phyloP scores from a whole-genome alignment of 2,329 filamentous ascomycete genomes.

The Penicillium hordei region DNA sequence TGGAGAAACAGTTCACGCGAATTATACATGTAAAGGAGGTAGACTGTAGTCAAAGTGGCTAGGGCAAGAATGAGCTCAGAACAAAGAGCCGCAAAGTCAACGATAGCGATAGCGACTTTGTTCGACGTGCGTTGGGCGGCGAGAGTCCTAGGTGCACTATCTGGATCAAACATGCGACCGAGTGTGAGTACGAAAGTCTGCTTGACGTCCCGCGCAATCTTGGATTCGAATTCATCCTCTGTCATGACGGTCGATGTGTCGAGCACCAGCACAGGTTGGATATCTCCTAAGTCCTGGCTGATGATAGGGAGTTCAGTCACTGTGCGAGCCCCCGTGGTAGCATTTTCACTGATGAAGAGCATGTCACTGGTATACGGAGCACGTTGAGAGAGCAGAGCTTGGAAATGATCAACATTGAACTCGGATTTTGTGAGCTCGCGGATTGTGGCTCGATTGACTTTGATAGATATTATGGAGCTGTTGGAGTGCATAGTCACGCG shows the following conservation, averaged over 20 bases:
- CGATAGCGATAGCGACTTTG: slow-evolving; percentile 32
- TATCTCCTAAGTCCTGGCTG: slow-evolving; percentile 32
- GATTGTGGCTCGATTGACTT: slow-evolving; percentile 21
- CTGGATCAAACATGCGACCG: slow-evolving; percentile 34
- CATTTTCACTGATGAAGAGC: slow-evolving; percentile 32
- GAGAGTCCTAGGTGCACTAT: slow-evolving; percentile 21
- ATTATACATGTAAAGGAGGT: slow-evolving; percentile 31
- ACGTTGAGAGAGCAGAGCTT: slow-evolving; percentile 31
- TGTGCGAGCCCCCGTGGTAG: slow-evolving; percentile 27
- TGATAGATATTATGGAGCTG: slow-evolving; percentile 33
- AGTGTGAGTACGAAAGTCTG: slow-evolving; percentile 35
- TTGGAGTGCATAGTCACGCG: slow-evolving; percentile 35
- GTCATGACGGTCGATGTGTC: slow-evolving; percentile 34
- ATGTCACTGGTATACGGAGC: slow-evolving; percentile 37
- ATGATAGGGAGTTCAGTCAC: slow-evolving; percentile 35
- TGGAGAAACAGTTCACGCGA: slow-evolving; percentile 32
- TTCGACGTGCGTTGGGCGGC: slow-evolving; percentile 25
- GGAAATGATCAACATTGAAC: slow-evolving; percentile 36
- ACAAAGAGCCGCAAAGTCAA: slow-evolving; percentile 29
- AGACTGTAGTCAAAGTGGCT: slow-evolving; percentile 24
- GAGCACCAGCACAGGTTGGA: slow-evolving; percentile 31
- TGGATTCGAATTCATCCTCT: slow-evolving; percentile 27
- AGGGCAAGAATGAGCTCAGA: slow-evolving; percentile 33
- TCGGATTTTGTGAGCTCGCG: slow-evolving; percentile 19
- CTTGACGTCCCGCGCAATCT: slow-evolving; percentile 30